Base-by-base conservation (phyloP, 2,329 filamentous ascomycete genomes). In the Pyrenochaeta sp. region DNA sequence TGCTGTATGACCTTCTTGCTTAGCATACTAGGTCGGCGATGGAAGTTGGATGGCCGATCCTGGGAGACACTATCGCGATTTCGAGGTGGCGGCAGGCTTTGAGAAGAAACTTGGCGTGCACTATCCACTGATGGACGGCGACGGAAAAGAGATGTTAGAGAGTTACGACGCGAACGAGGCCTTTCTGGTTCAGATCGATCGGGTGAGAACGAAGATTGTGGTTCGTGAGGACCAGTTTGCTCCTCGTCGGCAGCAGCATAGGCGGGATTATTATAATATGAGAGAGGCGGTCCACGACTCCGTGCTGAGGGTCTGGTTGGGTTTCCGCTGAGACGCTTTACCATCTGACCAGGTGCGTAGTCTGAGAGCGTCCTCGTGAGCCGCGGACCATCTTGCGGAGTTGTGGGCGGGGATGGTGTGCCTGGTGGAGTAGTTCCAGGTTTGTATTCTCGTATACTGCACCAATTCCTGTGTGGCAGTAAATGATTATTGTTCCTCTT, bases 391-490 rank as follows among this genome's bases (percentile, higher is more conserved):
- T 68, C 61, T 30, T 58, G 51, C 43, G 59, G 70, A 64, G 59
- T 77, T 45, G 51, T 66, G 64, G 72, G 76, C 55, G 68, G 69
- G 19, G 71, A 67, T 28, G 82, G 84, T 2, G 91, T 92, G 1
- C 90, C 88, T 2, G 85, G 83, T 12, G 93, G 93, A 1, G 91
- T 96, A 24, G 54, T 58, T 2, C 91, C 92, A 1, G 93, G 93
- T 9, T 87, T 82, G 79, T 96, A 98, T 73, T 91, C 85, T 52
- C 91, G 86, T 68, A 99, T 96, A 2, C 92, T 91, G 76, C 94
- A 98, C 91, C 94, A 99, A 75, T 99, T 99, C 32, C 95, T 87
- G 58, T 95, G 90, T 22, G 93, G 93, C 9, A 98, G 83, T 1
- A 99, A 82, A 59, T 90, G 88, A 71, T 92, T 96, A 77, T 99